These are phyloP conservation scores for Metarhizium guizhouense DNA, from an alignment of 2,329 filamentous ascomycete genomes.

Conservation along the genomic window DNA sequence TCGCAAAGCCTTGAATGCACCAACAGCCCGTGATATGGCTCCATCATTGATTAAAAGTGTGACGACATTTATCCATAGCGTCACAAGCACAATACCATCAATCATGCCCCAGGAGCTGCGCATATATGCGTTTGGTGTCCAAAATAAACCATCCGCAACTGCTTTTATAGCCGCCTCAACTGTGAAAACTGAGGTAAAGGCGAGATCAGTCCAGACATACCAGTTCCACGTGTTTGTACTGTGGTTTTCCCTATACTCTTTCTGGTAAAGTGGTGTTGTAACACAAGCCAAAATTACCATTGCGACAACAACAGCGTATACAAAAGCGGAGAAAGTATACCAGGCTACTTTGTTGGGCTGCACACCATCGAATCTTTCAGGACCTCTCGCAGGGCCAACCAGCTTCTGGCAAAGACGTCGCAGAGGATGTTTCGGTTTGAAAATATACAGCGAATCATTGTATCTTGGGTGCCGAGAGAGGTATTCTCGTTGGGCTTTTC, in stretches of 20 bases:
- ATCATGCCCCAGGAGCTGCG: constrained; percentile 96
- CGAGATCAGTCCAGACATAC: constrained; percentile 91
- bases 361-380: constrained; percentile 79
- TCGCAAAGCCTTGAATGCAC: constrained; percentile 92
- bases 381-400: constrained; percentile 83
- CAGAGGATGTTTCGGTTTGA: constrained; percentile 67
- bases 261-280: constrained; percentile 90
- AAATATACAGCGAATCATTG: constrained; percentile 86
- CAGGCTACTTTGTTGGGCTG: constrained; percentile 83
- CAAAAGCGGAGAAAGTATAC: constrained; percentile 88
- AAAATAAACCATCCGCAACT: constrained; percentile 90
- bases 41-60: constrained; percentile 76
- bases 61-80: constrained; percentile 88
- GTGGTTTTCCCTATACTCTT: constrained; percentile 63
- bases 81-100: constrained; percentile 82
- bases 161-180: constrained; percentile 85
- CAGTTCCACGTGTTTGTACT: constrained; percentile 62
- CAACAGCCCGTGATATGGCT: constrained; percentile 79
- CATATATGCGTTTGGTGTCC: constrained; percentile 95
- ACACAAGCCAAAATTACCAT: constrained; percentile 97
- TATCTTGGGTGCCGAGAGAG: constrained; percentile 79
- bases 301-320: constrained; percentile 87
- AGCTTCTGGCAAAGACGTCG: constrained; percentile 78
- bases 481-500: constrained; percentile 85
- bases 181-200: constrained; percentile 81